These are phyloP conservation scores for Parathielavia hyrcaniae DNA, from an alignment of 495 filamentous ascomycete genomes.

Conservation along the genomic window DNA sequence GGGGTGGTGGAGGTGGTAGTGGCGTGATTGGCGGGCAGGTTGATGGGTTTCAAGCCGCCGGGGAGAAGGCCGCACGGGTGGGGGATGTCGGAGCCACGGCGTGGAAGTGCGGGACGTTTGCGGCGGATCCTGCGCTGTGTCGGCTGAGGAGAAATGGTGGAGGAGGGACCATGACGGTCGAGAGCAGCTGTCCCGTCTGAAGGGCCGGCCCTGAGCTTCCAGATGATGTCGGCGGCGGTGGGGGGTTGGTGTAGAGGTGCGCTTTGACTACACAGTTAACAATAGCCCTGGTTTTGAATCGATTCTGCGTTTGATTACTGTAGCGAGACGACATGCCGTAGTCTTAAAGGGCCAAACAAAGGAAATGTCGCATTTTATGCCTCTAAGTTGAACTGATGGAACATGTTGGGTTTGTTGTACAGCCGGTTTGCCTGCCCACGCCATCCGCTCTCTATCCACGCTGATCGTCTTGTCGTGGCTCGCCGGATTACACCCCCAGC, in stretches of 20 bases:
- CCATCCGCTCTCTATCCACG: constrained; percentile 1
- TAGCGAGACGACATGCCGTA: neutral
- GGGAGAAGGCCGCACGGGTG: neutral
- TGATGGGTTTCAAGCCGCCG: neutral
- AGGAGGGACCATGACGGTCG: too few relatives aligned
- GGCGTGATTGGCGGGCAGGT: neutral
- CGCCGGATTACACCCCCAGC: neutral
- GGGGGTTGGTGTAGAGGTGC: neutral
- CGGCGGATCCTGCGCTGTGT: neutral
- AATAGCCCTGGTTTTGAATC: constrained; percentile 13
- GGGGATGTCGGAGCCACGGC: neutral
- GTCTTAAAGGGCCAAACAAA: constrained; percentile 11
- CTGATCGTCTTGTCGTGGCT: neutral
- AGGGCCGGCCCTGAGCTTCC: neutral
- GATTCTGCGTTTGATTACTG: constrained; percentile 1
- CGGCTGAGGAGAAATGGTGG: neutral
- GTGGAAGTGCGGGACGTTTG: neutral
- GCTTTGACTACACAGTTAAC: neutral
- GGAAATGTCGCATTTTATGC: constrained; percentile 22
- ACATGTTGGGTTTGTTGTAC: constrained; percentile 28
- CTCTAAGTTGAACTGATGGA: constrained; percentile 22
- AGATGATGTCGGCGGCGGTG: neutral
- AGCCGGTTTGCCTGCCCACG: constrained; percentile 7
- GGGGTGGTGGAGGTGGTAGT: neutral
- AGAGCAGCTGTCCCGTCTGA: too few relatives aligned